Conservation (phyloP, 1,284 basidiomycete genomes). For the Sanghuangporus weigelae region DNA sequence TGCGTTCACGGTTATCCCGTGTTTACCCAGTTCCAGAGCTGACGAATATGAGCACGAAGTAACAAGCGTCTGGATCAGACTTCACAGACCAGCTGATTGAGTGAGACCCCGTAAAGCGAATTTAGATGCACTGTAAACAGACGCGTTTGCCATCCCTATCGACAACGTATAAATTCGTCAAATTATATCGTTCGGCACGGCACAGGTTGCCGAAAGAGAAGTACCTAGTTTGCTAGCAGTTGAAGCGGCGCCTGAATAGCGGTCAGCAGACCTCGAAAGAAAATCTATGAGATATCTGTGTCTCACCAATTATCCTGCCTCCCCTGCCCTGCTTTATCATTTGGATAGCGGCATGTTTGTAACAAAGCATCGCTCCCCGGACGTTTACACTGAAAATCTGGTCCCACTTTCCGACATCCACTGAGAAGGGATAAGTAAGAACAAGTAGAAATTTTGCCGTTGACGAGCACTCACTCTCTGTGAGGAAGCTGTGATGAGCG, state of each 20-base stretch:
- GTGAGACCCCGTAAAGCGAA: conserved; percentile 9
- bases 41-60: neutral
- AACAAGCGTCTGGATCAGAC: neutral
- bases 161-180: neutral
- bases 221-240: conserved; percentile 8
- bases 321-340: conserved; percentile 21
- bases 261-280: neutral
- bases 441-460: neutral
- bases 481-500: neutral
- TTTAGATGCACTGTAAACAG: conserved; percentile 12
- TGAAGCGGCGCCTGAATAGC: conserved; percentile 10
- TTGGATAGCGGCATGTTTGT: conserved; percentile 20
- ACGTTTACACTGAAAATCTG: conserved; percentile 18
- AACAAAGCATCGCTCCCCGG: conserved; percentile 19
- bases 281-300: neutral
- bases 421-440: conserved; percentile 5
- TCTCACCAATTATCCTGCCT: conserved; percentile 18
- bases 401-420: conserved; percentile 17
- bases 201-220: neutral
- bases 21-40: conserved; percentile 18
- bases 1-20: conserved; percentile 27
- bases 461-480: conserved; percentile 1
- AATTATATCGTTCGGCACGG: neutral
- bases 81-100: conserved; percentile 5
- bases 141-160: conserved; percentile 8